A percentile compares a stretch with the other conserved stretches of the same genome.
phyloP scores from a whole-genome alignment of 768 basidiomycete species.

The Mycena pura region DNA sequence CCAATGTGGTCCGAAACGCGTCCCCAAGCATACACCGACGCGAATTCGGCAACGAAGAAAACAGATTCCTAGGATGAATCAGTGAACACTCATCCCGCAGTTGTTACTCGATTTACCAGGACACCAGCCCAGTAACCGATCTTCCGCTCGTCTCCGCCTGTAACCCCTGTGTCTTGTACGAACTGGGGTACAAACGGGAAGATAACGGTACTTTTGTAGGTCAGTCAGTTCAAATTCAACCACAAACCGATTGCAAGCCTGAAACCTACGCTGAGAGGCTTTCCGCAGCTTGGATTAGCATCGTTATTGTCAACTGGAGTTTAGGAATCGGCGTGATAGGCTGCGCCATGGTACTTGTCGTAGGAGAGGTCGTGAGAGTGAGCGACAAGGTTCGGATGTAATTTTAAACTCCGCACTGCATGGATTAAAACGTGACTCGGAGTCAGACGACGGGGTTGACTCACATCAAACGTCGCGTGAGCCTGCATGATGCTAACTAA shows the following conservation, averaged over 20 bases:
- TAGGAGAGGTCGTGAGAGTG: no score
- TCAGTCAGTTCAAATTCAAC: neutral
- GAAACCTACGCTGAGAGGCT: constrained; percentile 11
- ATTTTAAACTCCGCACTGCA: no score
- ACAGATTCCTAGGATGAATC: constrained; percentile 31
- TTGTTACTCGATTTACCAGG: constrained; percentile 24
- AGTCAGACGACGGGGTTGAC: no score
- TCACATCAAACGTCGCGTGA: no score
- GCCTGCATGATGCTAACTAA: no score
- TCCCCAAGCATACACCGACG: constrained; percentile 36
- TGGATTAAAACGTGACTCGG: no score
- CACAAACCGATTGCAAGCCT: neutral
- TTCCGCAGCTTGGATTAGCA: constrained; percentile 21
- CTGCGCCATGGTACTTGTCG: no score
- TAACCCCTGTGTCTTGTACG: constrained; percentile 36
- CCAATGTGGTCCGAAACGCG: constrained; percentile 39
- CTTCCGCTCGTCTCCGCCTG: constrained; percentile 33
- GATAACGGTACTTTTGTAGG: constrained; percentile 53
- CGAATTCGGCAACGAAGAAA: constrained; percentile 36
- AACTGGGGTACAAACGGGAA: constrained; percentile 49
- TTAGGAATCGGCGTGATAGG: constrained; percentile 15
- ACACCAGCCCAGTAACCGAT: constrained; percentile 41
- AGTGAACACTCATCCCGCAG: neutral
- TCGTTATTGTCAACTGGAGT: constrained; percentile 13
- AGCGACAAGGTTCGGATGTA: no score